phyloP scores from a whole-genome alignment of 1,284 basidiomycete genomes.

The Cryptococcus sp. region DNA sequence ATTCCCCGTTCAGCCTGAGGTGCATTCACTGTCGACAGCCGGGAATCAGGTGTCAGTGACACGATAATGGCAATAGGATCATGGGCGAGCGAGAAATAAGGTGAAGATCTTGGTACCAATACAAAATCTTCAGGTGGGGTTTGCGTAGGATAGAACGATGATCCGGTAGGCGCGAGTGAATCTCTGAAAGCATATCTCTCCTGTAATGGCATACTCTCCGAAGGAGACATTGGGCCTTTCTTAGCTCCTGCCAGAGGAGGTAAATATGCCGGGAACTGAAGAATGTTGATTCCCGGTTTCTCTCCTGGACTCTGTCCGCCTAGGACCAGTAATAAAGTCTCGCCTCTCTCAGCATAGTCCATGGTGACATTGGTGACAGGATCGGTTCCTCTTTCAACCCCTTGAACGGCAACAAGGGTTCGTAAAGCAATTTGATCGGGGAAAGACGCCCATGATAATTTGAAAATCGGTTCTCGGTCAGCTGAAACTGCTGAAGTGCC shows the following conservation, averaged over 20 bases:
- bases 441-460: constrained; percentile 77
- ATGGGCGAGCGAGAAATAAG: constrained; percentile 64
- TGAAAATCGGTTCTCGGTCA: constrained; percentile 76
- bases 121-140: constrained; percentile 72
- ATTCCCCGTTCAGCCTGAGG: constrained; percentile 40
- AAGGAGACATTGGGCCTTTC: constrained; percentile 12
- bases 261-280: constrained; percentile 68
- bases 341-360: constrained; percentile 53
- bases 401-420: constrained; percentile 30
- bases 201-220: constrained; percentile 52
- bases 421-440: constrained; percentile 50
- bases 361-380: constrained; percentile 38
- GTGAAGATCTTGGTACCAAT: constrained; percentile 64
- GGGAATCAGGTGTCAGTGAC: constrained; percentile 41
- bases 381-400: constrained; percentile 21
- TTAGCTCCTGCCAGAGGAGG: constrained; percentile 41
- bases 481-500: constrained; percentile 18
- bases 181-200: constrained; percentile 62
- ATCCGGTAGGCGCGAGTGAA: constrained; percentile 57
- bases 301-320: constrained; percentile 64
- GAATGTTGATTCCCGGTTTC: constrained; percentile 61
- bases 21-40: constrained; percentile 28
- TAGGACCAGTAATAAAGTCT: constrained; percentile 68
- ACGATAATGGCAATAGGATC: constrained; percentile 66
- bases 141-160: constrained; percentile 59